phyloP scores from a whole-genome alignment of 176 grass and related monocot species.

The Elymus sibiricus region DNA sequence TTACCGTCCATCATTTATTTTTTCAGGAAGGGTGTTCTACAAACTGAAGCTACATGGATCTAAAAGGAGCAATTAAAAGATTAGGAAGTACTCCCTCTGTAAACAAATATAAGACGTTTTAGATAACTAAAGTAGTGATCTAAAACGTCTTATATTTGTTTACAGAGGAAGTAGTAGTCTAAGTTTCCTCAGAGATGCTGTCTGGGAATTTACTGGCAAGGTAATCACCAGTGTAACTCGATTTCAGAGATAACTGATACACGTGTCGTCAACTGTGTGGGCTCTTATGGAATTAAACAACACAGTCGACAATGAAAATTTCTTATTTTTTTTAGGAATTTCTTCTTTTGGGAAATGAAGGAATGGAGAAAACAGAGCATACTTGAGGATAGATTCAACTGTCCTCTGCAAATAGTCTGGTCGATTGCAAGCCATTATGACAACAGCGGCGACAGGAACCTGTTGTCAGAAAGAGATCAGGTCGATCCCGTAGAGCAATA shows the following conservation, averaged over 20 bases:
- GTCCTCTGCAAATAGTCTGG: slow-evolving; percentile 94
- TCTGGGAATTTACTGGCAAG: background rate
- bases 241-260: background rate
- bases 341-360: background rate
- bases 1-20: background rate
- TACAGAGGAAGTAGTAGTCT: background rate
- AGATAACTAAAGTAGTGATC: too few species aligned
- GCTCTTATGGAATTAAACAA: background rate
- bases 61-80: background rate
- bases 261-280: background rate
- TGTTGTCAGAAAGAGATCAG: slow-evolving; percentile 28
- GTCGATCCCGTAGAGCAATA: slow-evolving; percentile 19
- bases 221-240: background rate
- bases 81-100: background rate
- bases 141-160: background rate
- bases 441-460: slow-evolving; percentile 88
- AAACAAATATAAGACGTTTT: too few species aligned
- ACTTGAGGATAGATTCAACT: slow-evolving; percentile 96
- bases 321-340: too few species aligned
- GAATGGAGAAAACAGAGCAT: slow-evolving; percentile 13
- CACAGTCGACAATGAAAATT: background rate
- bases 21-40: slow-evolving; percentile 5
- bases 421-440: slow-evolving; percentile 98
- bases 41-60: background rate
- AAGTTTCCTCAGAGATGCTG: background rate